phyloP scores from a whole-genome alignment of 169 alveolate genomes.

The Amoebophrya sp. region DNA sequence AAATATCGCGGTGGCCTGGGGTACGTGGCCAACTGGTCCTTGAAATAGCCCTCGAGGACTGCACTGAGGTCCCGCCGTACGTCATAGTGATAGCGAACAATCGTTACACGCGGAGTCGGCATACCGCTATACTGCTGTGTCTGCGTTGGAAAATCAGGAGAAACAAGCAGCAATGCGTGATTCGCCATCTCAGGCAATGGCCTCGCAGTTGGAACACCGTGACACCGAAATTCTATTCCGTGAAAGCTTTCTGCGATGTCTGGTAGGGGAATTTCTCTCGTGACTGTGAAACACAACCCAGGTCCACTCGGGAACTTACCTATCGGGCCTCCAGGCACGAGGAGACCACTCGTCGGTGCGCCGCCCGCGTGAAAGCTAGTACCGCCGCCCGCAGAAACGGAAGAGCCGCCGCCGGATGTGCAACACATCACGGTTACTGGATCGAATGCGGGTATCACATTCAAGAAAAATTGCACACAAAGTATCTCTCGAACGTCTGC shows the following conservation, averaged over 20 bases:
- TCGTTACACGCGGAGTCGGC: neutral
- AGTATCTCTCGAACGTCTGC: neutral
- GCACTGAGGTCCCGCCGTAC: neutral
- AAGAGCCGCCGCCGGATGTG: neutral
- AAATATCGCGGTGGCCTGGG: conserved; percentile 2
- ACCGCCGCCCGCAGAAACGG: neutral
- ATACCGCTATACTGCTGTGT: neutral
- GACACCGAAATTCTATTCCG: neutral
- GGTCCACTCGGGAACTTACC: neutral
- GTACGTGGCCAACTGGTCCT: neutral
- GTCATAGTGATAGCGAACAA: neutral
- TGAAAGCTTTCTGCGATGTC: neutral
- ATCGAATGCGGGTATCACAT: conserved; percentile 1
- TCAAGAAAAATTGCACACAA: neutral
- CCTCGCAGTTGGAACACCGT: neutral
- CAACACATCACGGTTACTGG: neutral
- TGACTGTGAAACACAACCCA: neutral
- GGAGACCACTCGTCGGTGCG: neutral
- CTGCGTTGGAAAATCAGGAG: neutral
- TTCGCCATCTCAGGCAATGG: neutral
- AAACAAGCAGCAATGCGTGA: neutral
- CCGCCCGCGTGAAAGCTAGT: neutral
- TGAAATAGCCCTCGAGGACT: neutral
- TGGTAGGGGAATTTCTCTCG: neutral
- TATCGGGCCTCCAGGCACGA: neutral